Base-by-base conservation (phyloP, 1,284 basidiomycete species). In the Ganoderma lucidum region DNA sequence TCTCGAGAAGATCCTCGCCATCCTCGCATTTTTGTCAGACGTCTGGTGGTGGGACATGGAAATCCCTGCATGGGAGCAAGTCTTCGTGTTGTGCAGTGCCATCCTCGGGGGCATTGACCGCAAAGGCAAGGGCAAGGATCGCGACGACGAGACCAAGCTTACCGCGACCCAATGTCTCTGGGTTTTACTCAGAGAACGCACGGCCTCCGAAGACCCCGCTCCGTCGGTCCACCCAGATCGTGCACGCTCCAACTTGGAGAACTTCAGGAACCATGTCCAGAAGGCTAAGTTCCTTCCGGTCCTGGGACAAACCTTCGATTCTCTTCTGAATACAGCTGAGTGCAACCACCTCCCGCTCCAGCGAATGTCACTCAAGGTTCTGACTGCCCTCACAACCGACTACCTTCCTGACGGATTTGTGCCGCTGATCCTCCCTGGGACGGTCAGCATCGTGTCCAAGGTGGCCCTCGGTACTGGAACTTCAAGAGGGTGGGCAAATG, bases 251-350 rank as follows among this genome's bases (percentile, higher is more conserved):
- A 71, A 71, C 17, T 76, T 88, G 51, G 72, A 81, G 55, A 77
- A 83, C 71, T 80, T 90, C 68, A 79, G 85, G 77, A 76, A 81
- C 63, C 86, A 88, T 69, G 81, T 87, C 0, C 84, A 83, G 62
- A 81, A 80, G 44, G 72, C 77, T 66, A 85, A 79, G 65, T 91
- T 95, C 74, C 82, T 93, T 48, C 93, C 96, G 2, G 85, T 97
- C 41, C 82, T 97, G 42, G 96, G 96, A 14, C 93, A 95, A 79
- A 94, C 92, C 2, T 80, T 97, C 63, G 90, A 94, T 71, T 86
- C 90, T 2, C 82, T 96, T 12, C 82, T 97, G 62, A 80, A 78
- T 15, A 83, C 84, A 4, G 83, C 89, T 0, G 81, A 83, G 45
- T 91, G 93, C 2, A 82, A 82, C 3, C 84, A 91, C 74, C 78